Base-by-base conservation (phyloP, 495 filamentous ascomycete species). In the Aspergillus diversus region DNA sequence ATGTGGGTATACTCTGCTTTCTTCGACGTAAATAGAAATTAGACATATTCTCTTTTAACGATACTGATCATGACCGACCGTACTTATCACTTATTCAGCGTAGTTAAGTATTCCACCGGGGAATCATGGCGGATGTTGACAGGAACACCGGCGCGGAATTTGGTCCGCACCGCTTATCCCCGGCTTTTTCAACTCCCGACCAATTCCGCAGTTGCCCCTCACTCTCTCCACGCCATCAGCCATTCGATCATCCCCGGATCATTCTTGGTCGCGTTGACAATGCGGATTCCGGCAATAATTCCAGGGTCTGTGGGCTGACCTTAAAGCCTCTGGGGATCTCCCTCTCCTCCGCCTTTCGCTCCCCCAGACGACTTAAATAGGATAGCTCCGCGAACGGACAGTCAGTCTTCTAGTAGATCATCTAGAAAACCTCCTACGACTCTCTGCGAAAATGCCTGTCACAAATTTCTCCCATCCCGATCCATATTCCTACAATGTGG, bases 1-100 rank as follows among this genome's bases (percentile, higher is more conserved):
- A 13, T 87, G 95, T 50, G 92, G 92, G n/a, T 92, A 92, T 51
- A 56, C 53, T 4, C 16, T 63, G 53, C 32, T 27, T 27, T 27
- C 21, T 27, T 27, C 21, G 1, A 27, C 21, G 21, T 27, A 27
- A 27, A 27, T 27, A 27, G 21, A 27, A 27, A 27, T 27, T 27
- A 27, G 21, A 27, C 21, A 27, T 27, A 27, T 50, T 50, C 48
- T n/a, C 17, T 9, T 50, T 43, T 43, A 12, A n/a, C 39, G 39
- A 43, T 43, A 43, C 39, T 3, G 21, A 27, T 2, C 21, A 27
- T 27, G 21, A 27, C 21, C 21, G 1, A 27, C 21, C 21, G 21
- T 27, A 1, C 1, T 27, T 27, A 27, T 27, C 21, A 27, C 21
- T 27, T 27, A 27, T 27, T 27, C 21, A 2, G 21, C 21, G 21